A percentile compares a stretch with the other conserved stretches of the same genome.
phyloP scores from a whole-genome alignment of 768 basidiomycete species.

The Podaxis sp. region DNA sequence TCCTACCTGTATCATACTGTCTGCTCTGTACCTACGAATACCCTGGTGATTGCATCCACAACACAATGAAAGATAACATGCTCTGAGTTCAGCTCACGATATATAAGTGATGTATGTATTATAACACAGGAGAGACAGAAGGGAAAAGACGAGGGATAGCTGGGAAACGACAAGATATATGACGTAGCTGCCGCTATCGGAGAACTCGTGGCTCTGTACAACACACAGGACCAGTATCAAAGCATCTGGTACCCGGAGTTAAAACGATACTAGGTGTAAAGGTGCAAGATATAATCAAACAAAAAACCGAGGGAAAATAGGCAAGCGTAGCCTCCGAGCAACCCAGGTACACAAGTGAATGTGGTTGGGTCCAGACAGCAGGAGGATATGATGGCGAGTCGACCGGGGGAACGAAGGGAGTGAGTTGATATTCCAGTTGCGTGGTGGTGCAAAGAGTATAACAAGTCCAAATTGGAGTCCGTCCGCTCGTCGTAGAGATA shows the following conservation, averaged over 20 bases:
- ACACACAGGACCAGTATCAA: neutral
- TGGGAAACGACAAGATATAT: neutral
- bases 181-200: neutral
- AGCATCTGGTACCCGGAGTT: neutral
- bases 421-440: constrained; percentile 8
- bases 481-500: constrained; percentile 1
- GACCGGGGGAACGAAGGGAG: neutral
- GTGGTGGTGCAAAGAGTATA: constrained; percentile 21
- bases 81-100: neutral
- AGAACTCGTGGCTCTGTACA: neutral
- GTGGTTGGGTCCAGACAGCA: neutral
- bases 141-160: neutral
- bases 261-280: neutral
- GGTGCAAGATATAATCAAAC: neutral
- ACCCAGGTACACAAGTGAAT: neutral
- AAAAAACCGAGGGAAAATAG: neutral
- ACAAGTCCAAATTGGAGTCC: constrained; percentile 1
- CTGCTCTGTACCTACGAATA: constrained; percentile 1
- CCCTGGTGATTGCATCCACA: neutral
- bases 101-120: constrained; percentile 4
- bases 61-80: neutral
- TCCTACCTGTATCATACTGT: constrained; percentile 7
- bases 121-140: neutral
- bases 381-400: neutral
- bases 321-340: neutral